Base-by-base conservation (phyloP, 106 monocot genomes). In the Dendrobium nobile region DNA sequence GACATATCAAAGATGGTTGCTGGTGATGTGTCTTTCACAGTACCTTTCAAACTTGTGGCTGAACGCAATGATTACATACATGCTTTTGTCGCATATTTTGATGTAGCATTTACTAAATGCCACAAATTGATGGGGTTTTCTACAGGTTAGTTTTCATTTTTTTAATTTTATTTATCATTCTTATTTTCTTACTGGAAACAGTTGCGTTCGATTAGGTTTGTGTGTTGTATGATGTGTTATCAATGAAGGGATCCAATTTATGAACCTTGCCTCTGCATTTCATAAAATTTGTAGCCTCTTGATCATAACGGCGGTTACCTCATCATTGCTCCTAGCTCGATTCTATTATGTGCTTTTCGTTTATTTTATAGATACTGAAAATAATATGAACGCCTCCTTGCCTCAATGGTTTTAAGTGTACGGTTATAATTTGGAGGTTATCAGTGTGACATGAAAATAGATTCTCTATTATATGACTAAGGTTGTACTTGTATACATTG, bases 111-210 rank as follows among this genome's bases (percentile, higher is more conserved):
- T 80, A 96, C 96, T 78, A 90, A 83, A 84, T 95, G 95, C 22
- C 95, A 93, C 86, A 96, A 96, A 65, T 65, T 93, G 79, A 93
- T 90, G 92, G 96, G 93, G 4, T 96, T 96, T 81, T 96, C 96
- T 37, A 96, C 96, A 84, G 96, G 96, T 96, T 72, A 1, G 37
- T 77, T 73, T 11, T 84, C 27, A 18, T 41, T 48, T 47, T 26
- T 26, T 47, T 27, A 20, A 75, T 45, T 7, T 76, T 41, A 27
- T 76, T 13, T 51, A 44, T 61, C 61, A 19, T 22, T 61, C 61
- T 22, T n/a, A 61, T 3, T 22, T 22, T 61, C 61, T 22, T n/a
- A 61, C n/a, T 22, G 22, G 20, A 74, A 72, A 44, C 42, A 74
- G 19, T 44, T 9, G n/a, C 0, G 8, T 74, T 44, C 19, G 44